Percentiles rank a stretch among this genome's conserved stretches.
phyloP scores from a whole-genome alignment of 352 stramenopile genomes.

The Pythium myriotylum region DNA sequence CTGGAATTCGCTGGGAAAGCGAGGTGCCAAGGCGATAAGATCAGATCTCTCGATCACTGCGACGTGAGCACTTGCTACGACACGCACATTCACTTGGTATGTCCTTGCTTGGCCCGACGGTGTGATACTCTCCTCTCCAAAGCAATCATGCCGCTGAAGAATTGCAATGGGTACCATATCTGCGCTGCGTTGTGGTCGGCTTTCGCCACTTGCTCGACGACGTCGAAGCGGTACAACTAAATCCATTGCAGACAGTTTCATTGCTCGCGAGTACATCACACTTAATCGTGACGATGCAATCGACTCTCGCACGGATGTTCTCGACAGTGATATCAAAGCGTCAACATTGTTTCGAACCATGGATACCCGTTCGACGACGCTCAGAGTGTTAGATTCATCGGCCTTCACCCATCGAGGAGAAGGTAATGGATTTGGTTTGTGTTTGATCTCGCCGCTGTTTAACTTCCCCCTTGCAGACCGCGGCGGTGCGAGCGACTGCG shows the following conservation, averaged over 20 bases:
- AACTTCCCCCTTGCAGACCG: neutral
- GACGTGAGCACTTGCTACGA: slow-evolving; percentile 54
- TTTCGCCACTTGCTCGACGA: neutral
- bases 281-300: slow-evolving; percentile 9
- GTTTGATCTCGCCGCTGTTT: neutral
- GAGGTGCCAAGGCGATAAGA: slow-evolving; percentile 37
- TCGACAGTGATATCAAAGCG: neutral
- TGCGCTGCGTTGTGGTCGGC: neutral
- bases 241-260: slow-evolving; percentile 13
- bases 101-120: slow-evolving; percentile 7
- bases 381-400: neutral
- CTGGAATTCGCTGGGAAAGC: slow-evolving; percentile 41
- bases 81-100: slow-evolving; percentile 57
- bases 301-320: slow-evolving; percentile 18
- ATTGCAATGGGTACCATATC: slow-evolving; percentile 47
- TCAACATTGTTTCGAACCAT: neutral
- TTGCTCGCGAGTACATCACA: slow-evolving; percentile 11
- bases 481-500: slow-evolving; percentile 6
- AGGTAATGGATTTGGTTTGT: neutral
- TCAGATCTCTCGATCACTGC: slow-evolving; percentile 46
- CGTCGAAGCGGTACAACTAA: slow-evolving; percentile 7
- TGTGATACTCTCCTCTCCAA: slow-evolving; percentile 61
- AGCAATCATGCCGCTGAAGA: slow-evolving; percentile 54
- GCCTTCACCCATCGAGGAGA: neutral
- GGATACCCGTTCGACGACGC: neutral